A percentile compares a stretch with the other conserved stretches of the same genome.
Evolutionary conservation across 345 rosid species (phyloP).

Genomic region (Turritis glabra): DNA sequence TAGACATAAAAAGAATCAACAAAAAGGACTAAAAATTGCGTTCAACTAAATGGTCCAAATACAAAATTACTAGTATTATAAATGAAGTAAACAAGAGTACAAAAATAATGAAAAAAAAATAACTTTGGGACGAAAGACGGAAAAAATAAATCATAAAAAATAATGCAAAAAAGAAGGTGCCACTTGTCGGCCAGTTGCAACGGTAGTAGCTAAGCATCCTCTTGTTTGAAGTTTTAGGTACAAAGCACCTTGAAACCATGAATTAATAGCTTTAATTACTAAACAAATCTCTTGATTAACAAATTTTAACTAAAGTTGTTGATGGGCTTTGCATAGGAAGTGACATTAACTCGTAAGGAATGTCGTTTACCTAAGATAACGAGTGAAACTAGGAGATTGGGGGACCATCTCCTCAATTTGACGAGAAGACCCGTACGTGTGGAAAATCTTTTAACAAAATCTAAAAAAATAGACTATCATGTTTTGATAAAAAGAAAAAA

Average conservation of each 20-base stretch:
- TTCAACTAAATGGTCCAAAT: background rate
- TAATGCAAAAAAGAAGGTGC: slow-evolving; percentile 40
- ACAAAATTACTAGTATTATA: background rate
- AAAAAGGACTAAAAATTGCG: background rate
- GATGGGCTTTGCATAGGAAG: slow-evolving; percentile 11
- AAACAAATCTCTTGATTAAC: slow-evolving; percentile 22
- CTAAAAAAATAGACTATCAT: background rate
- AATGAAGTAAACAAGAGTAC: background rate
- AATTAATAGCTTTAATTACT: slow-evolving; percentile 17
- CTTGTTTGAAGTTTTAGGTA: slow-evolving; percentile 47
- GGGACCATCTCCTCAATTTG: slow-evolving; percentile 33
- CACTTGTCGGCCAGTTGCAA: slow-evolving; percentile 65
- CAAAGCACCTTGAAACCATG: slow-evolving; percentile 39
- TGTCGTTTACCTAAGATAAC: slow-evolving; percentile 5
- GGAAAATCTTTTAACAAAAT: background rate
- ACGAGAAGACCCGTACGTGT: slow-evolving; percentile 17
- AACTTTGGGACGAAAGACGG: background rate
- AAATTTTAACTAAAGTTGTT: background rate
- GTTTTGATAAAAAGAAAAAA: too few species aligned
- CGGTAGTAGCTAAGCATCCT: slow-evolving; percentile 10
- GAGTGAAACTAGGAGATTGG: slow-evolving; percentile 17
- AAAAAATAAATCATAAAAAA: background rate
- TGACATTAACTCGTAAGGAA: slow-evolving; percentile 16
- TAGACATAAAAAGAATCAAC: slow-evolving; percentile 29
- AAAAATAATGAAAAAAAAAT: background rate